phyloP scores from a whole-genome alignment of 1,284 basidiomycete genomes.

The Earliella scabrosa region DNA sequence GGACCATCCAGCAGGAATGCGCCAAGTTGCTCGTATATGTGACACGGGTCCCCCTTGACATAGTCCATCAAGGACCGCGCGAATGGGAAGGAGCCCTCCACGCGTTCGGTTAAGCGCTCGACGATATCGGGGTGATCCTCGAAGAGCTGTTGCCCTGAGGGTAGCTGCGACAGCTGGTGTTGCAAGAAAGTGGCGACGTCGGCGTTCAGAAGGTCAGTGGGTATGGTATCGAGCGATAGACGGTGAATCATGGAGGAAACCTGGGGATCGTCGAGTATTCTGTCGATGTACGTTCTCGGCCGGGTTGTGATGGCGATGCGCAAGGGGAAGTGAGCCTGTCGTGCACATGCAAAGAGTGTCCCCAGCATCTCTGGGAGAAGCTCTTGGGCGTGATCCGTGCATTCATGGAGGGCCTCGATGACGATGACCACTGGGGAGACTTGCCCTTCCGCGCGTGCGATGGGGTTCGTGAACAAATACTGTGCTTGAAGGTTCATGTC shows the following conservation, averaged over 20 bases:
- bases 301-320: conserved; percentile 15
- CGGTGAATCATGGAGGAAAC: neutral
- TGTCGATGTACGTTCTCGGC: neutral
- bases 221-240: neutral
- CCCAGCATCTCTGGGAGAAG: neutral
- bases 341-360: neutral
- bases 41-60: neutral
- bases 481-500: neutral
- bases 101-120: neutral
- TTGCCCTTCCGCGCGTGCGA: neutral
- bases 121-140: neutral
- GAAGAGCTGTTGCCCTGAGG: neutral
- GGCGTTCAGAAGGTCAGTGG: neutral
- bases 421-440: conserved; percentile 9
- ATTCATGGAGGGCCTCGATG: conserved; percentile 20
- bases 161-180: neutral
- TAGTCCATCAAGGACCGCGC: neutral
- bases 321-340: neutral
- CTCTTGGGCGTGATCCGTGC: conserved; percentile 2
- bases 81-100: neutral
- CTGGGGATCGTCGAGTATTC: neutral
- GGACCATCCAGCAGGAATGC: neutral
- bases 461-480: neutral
- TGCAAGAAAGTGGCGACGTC: neutral
- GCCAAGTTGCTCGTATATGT: neutral